Percentiles rank a stretch among this genome's conserved stretches.
Conservation (phyloP, 306 rosid genomes). For the barrel medic (Medicago truncatula) region MtrunA17r5.0-ANR NC_053042.1:4204001-4204500, state of each 20-base stretch:
- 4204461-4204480: neutral
- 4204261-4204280: neutral
- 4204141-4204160: conserved; percentile 65
- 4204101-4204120: neutral
- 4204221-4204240: conserved; percentile 18
- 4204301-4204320: conserved; percentile 51
- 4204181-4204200: conserved; percentile 47
- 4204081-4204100: neutral
- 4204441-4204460: neutral
- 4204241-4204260: neutral
- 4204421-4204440: conserved; percentile 1
- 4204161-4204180: conserved; percentile 36
- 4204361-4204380: conserved; percentile 7
- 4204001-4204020: too few relatives aligned
- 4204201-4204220: conserved; percentile 33
- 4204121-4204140: neutral
- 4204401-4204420: neutral
- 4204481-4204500: neutral
- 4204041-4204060: too few relatives aligned
- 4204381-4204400: conserved; percentile 16
- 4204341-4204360: neutral
- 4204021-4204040: too few relatives aligned
- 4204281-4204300: conserved; percentile 59
- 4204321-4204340: conserved; percentile 45
- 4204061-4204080: neutral